Conservation (phyloP, 1,284 basidiomycete genomes). For the Volvariella volvacea region DNA sequence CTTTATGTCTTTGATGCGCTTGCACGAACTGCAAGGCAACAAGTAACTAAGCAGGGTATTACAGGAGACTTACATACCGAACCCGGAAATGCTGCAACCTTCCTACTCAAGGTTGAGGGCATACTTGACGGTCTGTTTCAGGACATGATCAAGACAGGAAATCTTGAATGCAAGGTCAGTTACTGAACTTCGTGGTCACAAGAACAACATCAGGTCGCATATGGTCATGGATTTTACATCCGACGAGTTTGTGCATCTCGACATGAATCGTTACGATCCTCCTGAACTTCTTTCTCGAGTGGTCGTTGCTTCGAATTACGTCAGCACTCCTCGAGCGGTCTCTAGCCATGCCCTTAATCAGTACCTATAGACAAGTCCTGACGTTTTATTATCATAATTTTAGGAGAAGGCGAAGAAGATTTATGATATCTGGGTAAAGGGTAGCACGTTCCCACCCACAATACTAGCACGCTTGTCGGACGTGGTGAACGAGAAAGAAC, state of each 20-base stretch:
- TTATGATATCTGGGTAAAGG: constrained; percentile 91
- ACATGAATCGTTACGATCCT: background rate
- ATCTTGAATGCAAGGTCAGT: constrained; percentile 80
- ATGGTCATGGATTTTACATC: no score
- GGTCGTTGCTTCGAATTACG: no score
- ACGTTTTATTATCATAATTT: constrained; percentile 22
- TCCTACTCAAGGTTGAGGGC: constrained; percentile 81
- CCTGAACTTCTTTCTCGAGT: background rate
- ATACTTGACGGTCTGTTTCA: constrained; percentile 79
- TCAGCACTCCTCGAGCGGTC: constrained; percentile 1
- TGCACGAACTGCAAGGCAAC: constrained; percentile 70
- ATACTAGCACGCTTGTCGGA: constrained; percentile 63
- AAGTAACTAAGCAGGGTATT: constrained; percentile 58
- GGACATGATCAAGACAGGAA: constrained; percentile 64
- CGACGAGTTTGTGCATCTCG: background rate
- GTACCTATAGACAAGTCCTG: constrained; percentile 12
- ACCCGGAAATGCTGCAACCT: constrained; percentile 72
- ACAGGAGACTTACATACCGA: constrained; percentile 46
- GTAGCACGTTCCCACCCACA: constrained; percentile 73
- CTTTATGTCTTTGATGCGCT: constrained; percentile 90
- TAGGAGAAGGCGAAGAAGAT: constrained; percentile 95
- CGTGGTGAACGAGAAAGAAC: constrained; percentile 55
- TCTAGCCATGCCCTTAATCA: background rate
- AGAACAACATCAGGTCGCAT: no score
- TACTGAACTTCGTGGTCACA: background rate